Evolutionary conservation across 371 early-diverging fungal genomes (phyloP).

Genomic region (Mucor racemosus): DNA sequence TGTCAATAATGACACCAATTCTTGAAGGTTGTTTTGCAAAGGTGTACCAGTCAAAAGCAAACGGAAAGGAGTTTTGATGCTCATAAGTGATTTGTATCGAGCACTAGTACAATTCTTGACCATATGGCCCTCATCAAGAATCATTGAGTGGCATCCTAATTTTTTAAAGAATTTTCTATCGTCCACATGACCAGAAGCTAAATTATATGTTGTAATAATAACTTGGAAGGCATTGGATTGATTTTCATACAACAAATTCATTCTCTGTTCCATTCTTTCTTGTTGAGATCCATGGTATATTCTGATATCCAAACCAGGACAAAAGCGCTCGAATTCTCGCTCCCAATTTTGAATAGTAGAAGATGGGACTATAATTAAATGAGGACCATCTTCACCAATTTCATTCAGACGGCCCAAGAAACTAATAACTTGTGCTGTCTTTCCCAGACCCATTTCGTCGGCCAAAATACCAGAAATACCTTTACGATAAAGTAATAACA

Average conservation of each 20-base stretch:
- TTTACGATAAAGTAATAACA: constrained; percentile 80
- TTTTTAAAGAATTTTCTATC: constrained; percentile 78
- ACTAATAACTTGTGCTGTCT: constrained; percentile 94
- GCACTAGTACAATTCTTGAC: constrained; percentile 83
- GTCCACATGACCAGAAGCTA: constrained; percentile 74
- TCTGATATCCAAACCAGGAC: constrained; percentile 68
- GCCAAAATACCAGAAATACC: constrained; percentile 87
- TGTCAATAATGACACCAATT: constrained; percentile 81
- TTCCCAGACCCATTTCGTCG: constrained; percentile 98
- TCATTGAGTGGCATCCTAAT: constrained; percentile 62
- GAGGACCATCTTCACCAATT: constrained; percentile 67
- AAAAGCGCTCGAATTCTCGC: constrained; percentile 82
- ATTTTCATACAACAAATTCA: constrained; percentile 44
- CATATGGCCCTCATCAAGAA: constrained; percentile 97
- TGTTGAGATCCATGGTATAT: constrained; percentile 76
- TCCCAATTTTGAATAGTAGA: constrained; percentile 92
- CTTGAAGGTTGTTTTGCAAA: constrained; percentile 90
- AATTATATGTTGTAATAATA: constrained; percentile 74
- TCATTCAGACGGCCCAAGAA: constrained; percentile 76
- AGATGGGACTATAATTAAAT: constrained; percentile 87
- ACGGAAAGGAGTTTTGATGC: constrained; percentile 62
- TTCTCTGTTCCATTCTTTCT: constrained; percentile 66
- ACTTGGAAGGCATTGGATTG: constrained; percentile 45
- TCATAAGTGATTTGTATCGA: constrained; percentile 82
- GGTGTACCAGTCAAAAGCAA: constrained; percentile 79